phyloP scores from a whole-genome alignment of 2,329 filamentous ascomycete genomes.

The Stemphylium vesicarium region DNA sequence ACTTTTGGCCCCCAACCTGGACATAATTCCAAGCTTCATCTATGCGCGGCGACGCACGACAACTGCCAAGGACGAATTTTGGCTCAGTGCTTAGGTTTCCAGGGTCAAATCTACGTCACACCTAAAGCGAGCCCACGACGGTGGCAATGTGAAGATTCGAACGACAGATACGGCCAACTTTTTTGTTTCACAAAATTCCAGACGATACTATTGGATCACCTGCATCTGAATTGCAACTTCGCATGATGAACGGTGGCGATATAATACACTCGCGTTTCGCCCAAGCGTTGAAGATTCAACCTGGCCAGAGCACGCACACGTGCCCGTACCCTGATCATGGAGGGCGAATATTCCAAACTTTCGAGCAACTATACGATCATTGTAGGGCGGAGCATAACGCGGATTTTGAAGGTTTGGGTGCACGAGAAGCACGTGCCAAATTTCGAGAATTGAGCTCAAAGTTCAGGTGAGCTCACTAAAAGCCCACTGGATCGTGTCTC shows the following conservation, averaged over 20 bases:
- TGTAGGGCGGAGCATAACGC: conserved; percentile 35
- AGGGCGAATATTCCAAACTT: conserved; percentile 37
- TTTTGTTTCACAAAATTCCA: neutral
- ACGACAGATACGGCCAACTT: neutral
- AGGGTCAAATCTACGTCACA: no score
- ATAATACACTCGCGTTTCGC: conserved; percentile 35
- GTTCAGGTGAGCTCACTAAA: conserved; percentile 19
- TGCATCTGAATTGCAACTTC: neutral
- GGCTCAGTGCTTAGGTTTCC: no score
- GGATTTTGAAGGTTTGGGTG: conserved; percentile 25
- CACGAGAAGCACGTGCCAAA: conserved; percentile 28
- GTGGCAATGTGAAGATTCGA: neutral
- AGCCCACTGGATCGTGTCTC: neutral
- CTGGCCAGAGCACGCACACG: conserved; percentile 22
- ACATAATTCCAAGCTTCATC: no score
- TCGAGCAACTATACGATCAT: conserved; percentile 36
- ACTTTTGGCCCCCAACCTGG: no score
- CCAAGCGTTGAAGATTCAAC: conserved; percentile 35
- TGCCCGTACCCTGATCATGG: conserved; percentile 41
- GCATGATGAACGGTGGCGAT: conserved; percentile 28
- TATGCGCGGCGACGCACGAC: no score
- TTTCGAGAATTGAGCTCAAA: conserved; percentile 31
- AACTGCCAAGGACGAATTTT: no score
- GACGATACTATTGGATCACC: neutral
- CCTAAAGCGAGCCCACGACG: neutral